Percentiles rank a stretch among this genome's conserved stretches.
Conservation (phyloP, 331 rosid species). For the Rhamnella rubrinervis region DNA sequence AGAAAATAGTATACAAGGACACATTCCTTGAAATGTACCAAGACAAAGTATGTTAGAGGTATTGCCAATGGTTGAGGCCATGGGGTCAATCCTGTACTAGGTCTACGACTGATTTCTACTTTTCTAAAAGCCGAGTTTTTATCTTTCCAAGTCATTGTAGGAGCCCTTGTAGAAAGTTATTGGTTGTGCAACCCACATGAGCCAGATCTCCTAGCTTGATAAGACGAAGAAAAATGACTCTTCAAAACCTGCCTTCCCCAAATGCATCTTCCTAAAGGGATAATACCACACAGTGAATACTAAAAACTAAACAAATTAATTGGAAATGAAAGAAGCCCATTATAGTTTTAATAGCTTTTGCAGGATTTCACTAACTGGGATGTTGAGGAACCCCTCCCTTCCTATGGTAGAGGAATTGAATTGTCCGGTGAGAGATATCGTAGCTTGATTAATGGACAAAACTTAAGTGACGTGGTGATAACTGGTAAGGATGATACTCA, state of each 20-base stretch:
- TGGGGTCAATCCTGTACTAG: too few relatives aligned
- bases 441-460: slow-evolving; percentile 60
- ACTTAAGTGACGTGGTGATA: slow-evolving; percentile 57
- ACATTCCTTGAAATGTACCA: neutral
- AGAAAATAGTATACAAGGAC: neutral
- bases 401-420: slow-evolving; percentile 61
- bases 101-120: too few relatives aligned
- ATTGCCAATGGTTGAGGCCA: neutral
- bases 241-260: too few relatives aligned
- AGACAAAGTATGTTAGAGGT: neutral
- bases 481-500: slow-evolving; percentile 38
- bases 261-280: too few relatives aligned
- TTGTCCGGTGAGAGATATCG: slow-evolving; percentile 49
- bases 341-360: neutral
- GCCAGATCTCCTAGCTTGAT: too few relatives aligned
- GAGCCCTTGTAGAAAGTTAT: too few relatives aligned
- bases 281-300: too few relatives aligned
- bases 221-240: too few relatives aligned
- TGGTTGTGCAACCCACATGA: too few relatives aligned
- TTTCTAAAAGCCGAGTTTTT: too few relatives aligned
- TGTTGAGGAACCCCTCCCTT: slow-evolving; percentile 51
- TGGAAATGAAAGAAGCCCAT: neutral
- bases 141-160: too few relatives aligned
- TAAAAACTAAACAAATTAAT: neutral
- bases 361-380: slow-evolving; percentile 52